These are phyloP conservation scores for Kalmusia sp. DNA, from an alignment of 2,329 filamentous ascomycete genomes.

Conservation along the genomic window DNA sequence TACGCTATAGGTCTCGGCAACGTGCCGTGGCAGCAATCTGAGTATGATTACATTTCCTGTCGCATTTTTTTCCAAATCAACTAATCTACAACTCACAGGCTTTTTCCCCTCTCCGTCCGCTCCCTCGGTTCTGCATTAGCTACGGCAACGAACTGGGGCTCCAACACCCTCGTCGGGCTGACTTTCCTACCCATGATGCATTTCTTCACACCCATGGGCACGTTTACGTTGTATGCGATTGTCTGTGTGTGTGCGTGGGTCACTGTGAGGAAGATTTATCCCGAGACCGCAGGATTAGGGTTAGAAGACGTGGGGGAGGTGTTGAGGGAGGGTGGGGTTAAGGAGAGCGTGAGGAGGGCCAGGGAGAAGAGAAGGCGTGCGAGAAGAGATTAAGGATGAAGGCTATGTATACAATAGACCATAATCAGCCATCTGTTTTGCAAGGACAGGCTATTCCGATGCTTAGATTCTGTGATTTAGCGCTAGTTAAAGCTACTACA, in stretches of 20 bases:
- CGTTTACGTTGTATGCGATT: constrained; percentile 79
- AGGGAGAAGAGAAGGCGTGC: constrained; percentile 20
- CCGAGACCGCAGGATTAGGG: constrained; percentile 82
- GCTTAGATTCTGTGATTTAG: too few relatives aligned
- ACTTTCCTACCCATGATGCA: constrained; percentile 92
- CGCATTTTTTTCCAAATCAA: neutral
- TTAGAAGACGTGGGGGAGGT: constrained; percentile 80
- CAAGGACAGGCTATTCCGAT: too few relatives aligned
- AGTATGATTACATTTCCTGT: constrained; percentile 55
- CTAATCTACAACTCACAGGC: constrained; percentile 15
- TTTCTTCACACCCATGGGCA: constrained; percentile 72
- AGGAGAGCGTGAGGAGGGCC: constrained; percentile 36
- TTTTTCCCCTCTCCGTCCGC: constrained; percentile 80
- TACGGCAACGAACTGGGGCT: constrained; percentile 85
- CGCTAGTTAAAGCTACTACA: too few relatives aligned
- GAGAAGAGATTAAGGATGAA: too few relatives aligned
- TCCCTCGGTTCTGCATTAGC: constrained; percentile 75
- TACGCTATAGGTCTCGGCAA: constrained; percentile 90
- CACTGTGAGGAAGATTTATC: constrained; percentile 77
- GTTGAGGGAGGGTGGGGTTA: constrained; percentile 72
- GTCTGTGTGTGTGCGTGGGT: constrained; percentile 75
- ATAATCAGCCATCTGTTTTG: too few relatives aligned
- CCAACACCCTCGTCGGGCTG: constrained; percentile 84
- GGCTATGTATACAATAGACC: too few relatives aligned
- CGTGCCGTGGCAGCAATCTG: constrained; percentile 95